A percentile compares a stretch with the other conserved stretches of the same genome.
Evolutionary conservation across 208 protist genomes (phyloP).

Genomic region (Willaertia magna): DNA sequence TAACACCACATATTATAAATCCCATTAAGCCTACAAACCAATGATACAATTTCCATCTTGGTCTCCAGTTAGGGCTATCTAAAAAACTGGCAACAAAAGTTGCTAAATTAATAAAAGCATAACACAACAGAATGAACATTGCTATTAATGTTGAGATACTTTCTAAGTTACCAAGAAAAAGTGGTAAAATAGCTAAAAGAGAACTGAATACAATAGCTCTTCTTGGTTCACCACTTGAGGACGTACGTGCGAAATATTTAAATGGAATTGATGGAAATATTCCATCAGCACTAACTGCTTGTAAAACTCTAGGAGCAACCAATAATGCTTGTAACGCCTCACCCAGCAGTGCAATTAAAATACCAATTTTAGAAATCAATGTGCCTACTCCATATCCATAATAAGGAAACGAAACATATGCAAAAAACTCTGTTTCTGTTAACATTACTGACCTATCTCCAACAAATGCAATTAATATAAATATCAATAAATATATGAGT

Average conservation of each 20-base stretch:
- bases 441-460: slow-evolving; percentile 26
- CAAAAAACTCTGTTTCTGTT: slow-evolving; percentile 22
- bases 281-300: slow-evolving; percentile 33
- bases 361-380: not conserved
- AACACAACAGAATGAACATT: slow-evolving; percentile 39
- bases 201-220: slow-evolving; percentile 30
- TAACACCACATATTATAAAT: slow-evolving; percentile 14
- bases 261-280: slow-evolving; percentile 36
- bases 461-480: slow-evolving; percentile 28
- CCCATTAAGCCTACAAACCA: slow-evolving; percentile 23
- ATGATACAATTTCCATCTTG: slow-evolving; percentile 31
- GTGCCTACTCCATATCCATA: not conserved
- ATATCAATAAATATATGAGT: slow-evolving; percentile 34
- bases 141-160: slow-evolving; percentile 38
- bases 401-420: slow-evolving; percentile 13
- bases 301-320: slow-evolving; percentile 42
- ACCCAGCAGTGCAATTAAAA: slow-evolving; percentile 27
- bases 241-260: slow-evolving; percentile 9
- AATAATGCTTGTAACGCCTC: slow-evolving; percentile 28
- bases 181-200: slow-evolving; percentile 25
- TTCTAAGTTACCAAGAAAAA: slow-evolving; percentile 34
- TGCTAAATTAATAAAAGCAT: slow-evolving; percentile 35
- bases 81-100: slow-evolving; percentile 28
- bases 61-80: slow-evolving; percentile 28
- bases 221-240: slow-evolving; percentile 14